Evolutionary conservation across 345 rosid genomes (phyloP), one percentile per base, ranked within the genome.

Genomic region (Lepidium africanum): DNA sequence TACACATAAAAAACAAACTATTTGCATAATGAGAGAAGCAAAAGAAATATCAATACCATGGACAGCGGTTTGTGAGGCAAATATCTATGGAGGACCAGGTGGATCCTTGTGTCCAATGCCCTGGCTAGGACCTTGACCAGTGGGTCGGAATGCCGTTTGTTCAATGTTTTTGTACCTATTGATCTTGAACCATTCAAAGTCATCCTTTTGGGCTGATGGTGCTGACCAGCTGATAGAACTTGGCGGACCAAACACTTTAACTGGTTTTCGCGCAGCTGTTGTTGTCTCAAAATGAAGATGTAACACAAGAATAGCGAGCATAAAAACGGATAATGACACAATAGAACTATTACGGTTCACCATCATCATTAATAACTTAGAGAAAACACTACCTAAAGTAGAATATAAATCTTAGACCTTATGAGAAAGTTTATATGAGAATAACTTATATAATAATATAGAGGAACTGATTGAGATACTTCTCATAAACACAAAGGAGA

Each of bases 71-170:
- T 35, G 19, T 43, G 15, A 14, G 1, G 23, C 48, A 59, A 43
- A 14, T 40, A 21, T 21, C 23, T 21, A 73, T 39, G 60, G 66
- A 30, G 63, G 65, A 52, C 69, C 63, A 13, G 73, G 77, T 42
- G 77, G 77, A 17, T 52, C 49, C 17, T 9, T 74, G 57, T 74
- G 73, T 25, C 73, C 77, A 27, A 74, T 61, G 21, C 73, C 77
- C 52, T 66, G 77, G 66, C 77, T 74, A 37, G 72, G 77, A 67
- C 77, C 77, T 13, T 19, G 69, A 60, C 16, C 52, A 7, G 78
- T 74, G 32, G 78, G 78, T 51, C 78, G 40, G 50, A 67, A 74
- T 0, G 73, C 73, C 12, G 66, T 53, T 67, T 74, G 69, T 54
- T 74, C 78, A 23, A 74, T 67, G 19, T 74, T 74, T 49, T 74